A percentile compares a stretch with the other conserved stretches of the same genome.
phyloP scores from a whole-genome alignment of 2,329 filamentous ascomycete species.

The Cladosporium cucumerinum region DNA sequence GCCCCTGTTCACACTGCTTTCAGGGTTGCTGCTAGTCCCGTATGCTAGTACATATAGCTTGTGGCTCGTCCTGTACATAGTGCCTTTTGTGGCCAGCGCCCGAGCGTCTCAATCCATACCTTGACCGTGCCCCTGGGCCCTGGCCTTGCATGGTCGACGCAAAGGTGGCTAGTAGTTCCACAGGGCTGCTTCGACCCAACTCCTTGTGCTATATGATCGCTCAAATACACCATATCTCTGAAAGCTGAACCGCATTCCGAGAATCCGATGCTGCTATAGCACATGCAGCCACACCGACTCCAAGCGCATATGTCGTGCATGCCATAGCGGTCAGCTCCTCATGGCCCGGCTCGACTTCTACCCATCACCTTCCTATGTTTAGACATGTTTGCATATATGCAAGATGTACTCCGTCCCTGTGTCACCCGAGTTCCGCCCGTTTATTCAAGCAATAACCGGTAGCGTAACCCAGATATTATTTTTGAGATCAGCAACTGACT shows the following conservation, averaged over 20 bases:
- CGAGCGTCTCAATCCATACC: not conserved
- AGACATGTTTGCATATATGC: not conserved
- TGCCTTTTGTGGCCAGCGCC: not conserved
- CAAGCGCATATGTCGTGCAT: not conserved
- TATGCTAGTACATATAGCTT: not conserved
- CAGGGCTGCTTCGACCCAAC: not conserved
- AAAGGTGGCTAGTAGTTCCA: not conserved
- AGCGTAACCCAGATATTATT: not conserved
- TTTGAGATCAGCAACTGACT: not conserved
- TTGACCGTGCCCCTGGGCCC: not conserved
- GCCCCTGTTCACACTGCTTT: constrained; percentile 3
- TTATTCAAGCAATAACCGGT: not conserved
- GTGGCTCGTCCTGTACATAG: not conserved
- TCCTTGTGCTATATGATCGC: constrained; percentile 12
- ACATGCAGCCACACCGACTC: constrained; percentile 10
- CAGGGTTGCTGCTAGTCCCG: not conserved
- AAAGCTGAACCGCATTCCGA: not conserved
- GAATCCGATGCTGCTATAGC: not conserved
- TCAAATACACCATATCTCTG: not conserved
- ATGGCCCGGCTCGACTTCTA: not conserved
- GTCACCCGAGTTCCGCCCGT: constrained; percentile 2
- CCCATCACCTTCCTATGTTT: not conserved
- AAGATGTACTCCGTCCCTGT: not conserved
- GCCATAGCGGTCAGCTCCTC: not conserved
- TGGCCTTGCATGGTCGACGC: not conserved